Conservation (phyloP, 805 yeast species). For the Dipodascopsis tothii region DNA sequence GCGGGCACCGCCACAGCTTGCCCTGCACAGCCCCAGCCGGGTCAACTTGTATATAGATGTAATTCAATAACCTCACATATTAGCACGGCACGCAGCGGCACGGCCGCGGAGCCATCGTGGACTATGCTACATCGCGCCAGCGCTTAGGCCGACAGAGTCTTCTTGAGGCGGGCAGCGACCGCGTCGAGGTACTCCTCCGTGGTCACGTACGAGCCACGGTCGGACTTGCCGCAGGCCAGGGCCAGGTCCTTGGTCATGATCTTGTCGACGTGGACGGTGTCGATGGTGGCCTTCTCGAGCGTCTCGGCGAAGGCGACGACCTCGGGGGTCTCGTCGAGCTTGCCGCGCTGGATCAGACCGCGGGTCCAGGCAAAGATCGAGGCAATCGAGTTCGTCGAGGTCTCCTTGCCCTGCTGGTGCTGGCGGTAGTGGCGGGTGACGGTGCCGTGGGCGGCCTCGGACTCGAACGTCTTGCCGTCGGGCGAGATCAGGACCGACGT, state of each 20-base stretch:
- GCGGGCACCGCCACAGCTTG: no score
- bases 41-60: no score
- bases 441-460: conserved; percentile 99
- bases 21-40: no score
- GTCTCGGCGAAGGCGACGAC: conserved; percentile 71
- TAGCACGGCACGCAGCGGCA: no score
- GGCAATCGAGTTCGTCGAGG: conserved; percentile 95
- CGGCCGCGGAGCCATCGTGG: no score
- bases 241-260: conserved; percentile 97
- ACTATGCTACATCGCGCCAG: no score
- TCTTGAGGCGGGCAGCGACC: conserved; percentile 37
- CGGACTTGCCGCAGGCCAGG: conserved; percentile 77
- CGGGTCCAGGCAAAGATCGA: conserved; percentile 96
- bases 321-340: conserved; percentile 75
- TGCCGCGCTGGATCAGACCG: conserved; percentile 89
- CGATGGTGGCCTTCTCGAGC: conserved; percentile 77
- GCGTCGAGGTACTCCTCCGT: conserved; percentile 86
- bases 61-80: no score
- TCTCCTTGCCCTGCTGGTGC: conserved; percentile 93
- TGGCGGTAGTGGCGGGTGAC: conserved; percentile 95
- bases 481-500: conserved; percentile 95
- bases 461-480: conserved; percentile 90
- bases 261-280: conserved; percentile 74
- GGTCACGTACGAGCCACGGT: conserved; percentile 72
- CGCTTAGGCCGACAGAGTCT: conserved; percentile 2